Base-by-base conservation (phyloP, 2,329 filamentous ascomycete genomes). In the Coniochaeta hoffmannii region DNA sequence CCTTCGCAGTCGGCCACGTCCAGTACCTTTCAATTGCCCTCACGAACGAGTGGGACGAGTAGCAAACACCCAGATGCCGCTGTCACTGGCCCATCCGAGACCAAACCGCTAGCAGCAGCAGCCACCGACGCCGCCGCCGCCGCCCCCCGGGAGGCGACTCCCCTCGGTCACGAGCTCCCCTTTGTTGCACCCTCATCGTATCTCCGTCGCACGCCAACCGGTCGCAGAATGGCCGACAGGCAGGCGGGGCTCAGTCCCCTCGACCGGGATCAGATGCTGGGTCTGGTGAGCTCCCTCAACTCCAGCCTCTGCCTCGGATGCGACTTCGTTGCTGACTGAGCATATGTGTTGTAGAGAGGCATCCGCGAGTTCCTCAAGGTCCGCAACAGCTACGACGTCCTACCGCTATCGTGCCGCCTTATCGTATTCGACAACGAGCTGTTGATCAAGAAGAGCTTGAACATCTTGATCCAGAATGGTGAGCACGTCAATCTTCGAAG, bases 401-500 rank as follows among this genome's bases (percentile, higher is more conserved):
- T 99, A 50, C 94, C 94, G 17, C 83, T 99, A 58, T 97, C 92
- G 63, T 99, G 96, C 74, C 89, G 94, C 60, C 85, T 99, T 55
- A 95, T 99, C 67, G 85, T 97, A 61, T 89, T 99, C 69, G 95
- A 99, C 72, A 97, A 91, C 59, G 87, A 92, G 59, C 81, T 99
- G 57, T 85, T 97, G 55, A 95, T 99, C 65, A 96, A 95, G 76
- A 97, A 97, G 80, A 97, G 91, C 71, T 77, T 99, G 66, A 91
- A 90, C 67, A 97, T 97, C 63, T 80, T 99, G 61, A 90, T 91
- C 50, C 93, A 97, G 71, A 97, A 97, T 78, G 90, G 93, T 96
- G 72, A 53, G 61, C 26, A 24, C 19, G n/a, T 34, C 12, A 14
- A 34, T 6, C 14, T 19, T 28, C 36, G 8, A 8, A 6, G 7